Percentiles rank a stretch among this genome's conserved stretches.
phyloP scores from a whole-genome alignment of 331 rosid genomes.

The Pyracantha coccinea region DNA sequence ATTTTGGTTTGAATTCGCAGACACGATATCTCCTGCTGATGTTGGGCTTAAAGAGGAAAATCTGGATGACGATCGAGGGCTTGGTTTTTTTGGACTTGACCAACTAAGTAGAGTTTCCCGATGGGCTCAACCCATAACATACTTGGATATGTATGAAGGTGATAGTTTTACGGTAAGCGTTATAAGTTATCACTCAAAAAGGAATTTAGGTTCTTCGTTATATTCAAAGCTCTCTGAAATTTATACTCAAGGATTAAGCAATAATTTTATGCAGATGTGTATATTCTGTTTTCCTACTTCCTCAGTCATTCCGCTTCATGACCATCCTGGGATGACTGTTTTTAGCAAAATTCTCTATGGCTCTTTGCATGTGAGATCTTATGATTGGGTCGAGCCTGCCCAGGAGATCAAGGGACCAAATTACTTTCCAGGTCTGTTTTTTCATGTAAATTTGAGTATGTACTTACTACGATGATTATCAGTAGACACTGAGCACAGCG shows the following conservation, averaged over 20 bases:
- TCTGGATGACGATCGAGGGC: constrained; percentile 74
- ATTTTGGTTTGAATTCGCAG: constrained; percentile 29
- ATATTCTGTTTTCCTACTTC: constrained; percentile 93
- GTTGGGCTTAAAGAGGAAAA: constrained; percentile 70
- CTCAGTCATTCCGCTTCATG: constrained; percentile 84
- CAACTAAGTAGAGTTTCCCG: constrained; percentile 55
- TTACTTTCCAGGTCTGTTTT: constrained; percentile 41
- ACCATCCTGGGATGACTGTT: constrained; percentile 95
- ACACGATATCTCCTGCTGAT: constrained; percentile 58
- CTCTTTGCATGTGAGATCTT: constrained; percentile 91
- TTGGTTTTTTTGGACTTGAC: constrained; percentile 54
- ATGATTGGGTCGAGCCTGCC: constrained; percentile 96
- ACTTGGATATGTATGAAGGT: constrained; percentile 57
- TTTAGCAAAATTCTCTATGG: constrained; percentile 92
- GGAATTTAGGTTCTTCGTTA: not conserved
- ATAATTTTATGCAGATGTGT: constrained; percentile 64
- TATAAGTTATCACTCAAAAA: not conserved
- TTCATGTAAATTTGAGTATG: constrained; percentile 1
- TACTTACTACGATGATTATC: too few species aligned
- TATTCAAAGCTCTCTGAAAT: not conserved
- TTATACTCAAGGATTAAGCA: not conserved
- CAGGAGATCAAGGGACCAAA: constrained; percentile 48
- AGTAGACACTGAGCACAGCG: too few species aligned
- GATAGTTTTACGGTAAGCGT: constrained; percentile 65
- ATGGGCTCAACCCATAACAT: constrained; percentile 93